A percentile compares a stretch with the other conserved stretches of the same genome.
These are phyloP conservation scores for Puccinia horiana DNA, from an alignment of 1,284 basidiomycete genomes.

Conservation along the genomic window DNA sequence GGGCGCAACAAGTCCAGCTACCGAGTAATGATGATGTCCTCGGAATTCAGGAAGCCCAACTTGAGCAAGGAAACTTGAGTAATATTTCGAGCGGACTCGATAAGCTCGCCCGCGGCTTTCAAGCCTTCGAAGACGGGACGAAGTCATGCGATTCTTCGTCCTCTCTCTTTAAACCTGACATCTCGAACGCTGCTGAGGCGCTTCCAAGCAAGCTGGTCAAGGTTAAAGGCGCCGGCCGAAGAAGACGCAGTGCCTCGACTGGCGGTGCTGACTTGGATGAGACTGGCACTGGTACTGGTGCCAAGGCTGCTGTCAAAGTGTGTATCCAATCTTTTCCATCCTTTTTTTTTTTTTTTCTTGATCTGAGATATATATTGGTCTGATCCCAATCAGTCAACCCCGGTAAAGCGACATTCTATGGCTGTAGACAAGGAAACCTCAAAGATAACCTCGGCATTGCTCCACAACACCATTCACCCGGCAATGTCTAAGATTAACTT, in stretches of 20 bases:
- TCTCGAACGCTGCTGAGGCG: background rate
- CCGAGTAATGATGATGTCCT: background rate
- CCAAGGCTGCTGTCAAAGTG: constrained; percentile 46
- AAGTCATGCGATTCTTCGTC: constrained; percentile 31
- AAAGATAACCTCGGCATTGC: constrained; percentile 28
- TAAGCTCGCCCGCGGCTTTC: constrained; percentile 45
- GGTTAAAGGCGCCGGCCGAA: constrained; percentile 45
- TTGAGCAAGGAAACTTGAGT: constrained; percentile 22
- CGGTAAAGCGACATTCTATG: constrained; percentile 30
- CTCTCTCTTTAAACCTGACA: constrained; percentile 11
- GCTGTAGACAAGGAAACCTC: constrained; percentile 23
- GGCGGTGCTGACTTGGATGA: constrained; percentile 49
- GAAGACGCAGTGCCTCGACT: constrained; percentile 43
- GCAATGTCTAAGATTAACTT: constrained; percentile 22
- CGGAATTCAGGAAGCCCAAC: background rate
- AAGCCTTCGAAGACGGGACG: constrained; percentile 7
- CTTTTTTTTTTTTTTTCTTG: background rate
- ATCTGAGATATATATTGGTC: background rate
- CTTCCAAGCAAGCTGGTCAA: constrained; percentile 37
- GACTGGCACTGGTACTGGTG: constrained; percentile 45
- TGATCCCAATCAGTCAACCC: constrained; percentile 33
- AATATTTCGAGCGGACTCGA: constrained; percentile 45
- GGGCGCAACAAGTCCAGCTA: constrained; percentile 24
- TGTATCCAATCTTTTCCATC: background rate
- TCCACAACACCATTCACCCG: constrained; percentile 35